Base-by-base conservation (phyloP, 2,329 filamentous ascomycete species). In the Simplicillium sp. region DNA sequence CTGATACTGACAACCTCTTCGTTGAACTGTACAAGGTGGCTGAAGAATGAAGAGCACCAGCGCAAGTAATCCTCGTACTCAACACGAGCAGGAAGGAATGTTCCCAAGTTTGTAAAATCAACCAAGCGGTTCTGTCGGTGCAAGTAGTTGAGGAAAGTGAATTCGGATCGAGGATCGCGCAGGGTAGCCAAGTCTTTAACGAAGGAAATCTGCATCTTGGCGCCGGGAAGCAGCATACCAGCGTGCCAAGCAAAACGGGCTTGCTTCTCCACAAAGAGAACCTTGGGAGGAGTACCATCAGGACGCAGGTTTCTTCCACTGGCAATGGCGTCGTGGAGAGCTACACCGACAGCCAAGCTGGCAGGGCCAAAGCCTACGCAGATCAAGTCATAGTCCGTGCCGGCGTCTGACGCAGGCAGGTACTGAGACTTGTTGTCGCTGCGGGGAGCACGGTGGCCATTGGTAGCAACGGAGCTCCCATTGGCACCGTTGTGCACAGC, bases 151-250 rank as follows among this genome's bases (percentile, higher is more conserved):
- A 95, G 70, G 65, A 96, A 97, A 12, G 90, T 97, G 62, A 97
- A 97, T 54, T 88, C 76, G 49, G 86, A 94, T 48, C 84, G 78
- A 7, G 90, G 90, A 58, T 97, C 82, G 43, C 90, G 77, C 50
- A 95, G 71, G 3, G 87, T 92, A 3, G 90, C 90, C 60, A 97
- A 77, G 58, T 97, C 90, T 67, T 97, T 97, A 66, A 97, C 75
- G 67, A 95, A 97, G 9, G 87, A 94, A 52, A 97, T 97, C 59
- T 97, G 90, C 90, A 97, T 97, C 65, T 84, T 88, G 39, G 89
- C 86, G 5, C 88, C 89, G 0, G 88, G 87, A 3, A 97, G 75
- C 44, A 96, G 78, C 90, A 97, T 97, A 44, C 90, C 90, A 1
- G 87, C 81, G 61, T 97, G 90, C 90, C 90, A 97, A 44, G 84